Percentiles rank a stretch among this genome's conserved stretches.
These are phyloP conservation scores for Colletotrichum trifolii DNA, from an alignment of 2,329 filamentous ascomycete species.

Conservation along the genomic window DNA sequence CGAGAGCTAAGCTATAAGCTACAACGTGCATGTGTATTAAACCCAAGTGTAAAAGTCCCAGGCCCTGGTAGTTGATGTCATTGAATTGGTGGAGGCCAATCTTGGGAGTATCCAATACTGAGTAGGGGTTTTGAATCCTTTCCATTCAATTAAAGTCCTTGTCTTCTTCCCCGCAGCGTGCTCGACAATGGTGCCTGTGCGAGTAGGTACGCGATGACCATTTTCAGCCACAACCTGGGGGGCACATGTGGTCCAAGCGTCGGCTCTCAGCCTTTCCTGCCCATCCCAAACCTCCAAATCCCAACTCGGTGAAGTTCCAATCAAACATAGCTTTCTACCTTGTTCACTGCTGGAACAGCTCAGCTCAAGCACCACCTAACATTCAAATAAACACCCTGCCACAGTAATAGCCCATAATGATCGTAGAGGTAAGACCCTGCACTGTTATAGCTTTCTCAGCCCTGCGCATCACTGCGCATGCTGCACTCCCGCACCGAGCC, in stretches of 20 bases:
- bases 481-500: neutral
- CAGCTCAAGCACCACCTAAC: conserved; percentile 22
- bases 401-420: conserved; percentile 41
- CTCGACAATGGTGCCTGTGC: conserved; percentile 7
- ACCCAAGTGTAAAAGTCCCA: no score
- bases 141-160: conserved; percentile 36
- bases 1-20: no score
- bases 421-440: conserved; percentile 44
- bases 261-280: conserved; percentile 32
- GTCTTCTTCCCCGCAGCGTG: conserved; percentile 37
- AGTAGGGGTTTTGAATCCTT: no score
- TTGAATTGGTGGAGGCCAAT: no score
- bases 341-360: neutral
- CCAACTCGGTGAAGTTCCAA: conserved; percentile 33
- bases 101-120: no score
- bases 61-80: no score
- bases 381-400: conserved; percentile 1
- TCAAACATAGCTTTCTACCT: conserved; percentile 6
- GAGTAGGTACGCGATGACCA: conserved; percentile 13
- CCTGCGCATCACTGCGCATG: conserved; percentile 3
- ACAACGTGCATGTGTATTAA: no score
- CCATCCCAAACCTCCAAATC: conserved; percentile 36
- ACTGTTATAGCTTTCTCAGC: neutral
- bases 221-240: conserved; percentile 33
- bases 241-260: conserved; percentile 31